A percentile compares a stretch with the other conserved stretches of the same genome.
These are phyloP conservation scores for Acacia crassicarpa DNA, from an alignment of 306 rosid genomes.

Conservation along the genomic window DNA sequence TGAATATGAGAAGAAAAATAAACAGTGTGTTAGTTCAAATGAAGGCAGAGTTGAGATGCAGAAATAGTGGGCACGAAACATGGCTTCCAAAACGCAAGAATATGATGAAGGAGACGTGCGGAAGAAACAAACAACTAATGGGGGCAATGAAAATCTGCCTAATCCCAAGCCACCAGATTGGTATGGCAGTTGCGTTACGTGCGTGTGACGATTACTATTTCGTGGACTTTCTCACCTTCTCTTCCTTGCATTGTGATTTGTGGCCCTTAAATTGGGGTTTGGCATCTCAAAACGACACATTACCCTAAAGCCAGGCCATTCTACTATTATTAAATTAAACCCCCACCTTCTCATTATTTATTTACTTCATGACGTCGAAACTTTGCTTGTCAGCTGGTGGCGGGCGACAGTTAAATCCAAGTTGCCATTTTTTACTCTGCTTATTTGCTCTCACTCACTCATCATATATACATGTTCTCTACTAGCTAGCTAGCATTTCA, in stretches of 20 bases:
- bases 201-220: not conserved
- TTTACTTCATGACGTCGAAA: slow-evolving; percentile 34
- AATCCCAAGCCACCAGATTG: not conserved
- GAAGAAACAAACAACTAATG: slow-evolving; percentile 19
- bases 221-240: not conserved
- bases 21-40: not conserved
- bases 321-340: too few species aligned
- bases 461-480: too few species aligned
- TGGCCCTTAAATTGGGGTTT: slow-evolving; percentile 41
- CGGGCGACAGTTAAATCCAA: not conserved
- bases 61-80: slow-evolving; percentile 19
- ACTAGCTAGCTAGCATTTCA: not conserved
- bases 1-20: not conserved
- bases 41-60: not conserved
- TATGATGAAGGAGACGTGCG: slow-evolving; percentile 6
- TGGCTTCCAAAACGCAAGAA: not conserved
- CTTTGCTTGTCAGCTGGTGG: slow-evolving; percentile 56
- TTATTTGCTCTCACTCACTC: not conserved
- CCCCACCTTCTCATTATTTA: not conserved
- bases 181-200: slow-evolving; percentile 40
- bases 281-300: slow-evolving; percentile 59
- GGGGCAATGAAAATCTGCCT: slow-evolving; percentile 11
- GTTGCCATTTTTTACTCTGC: not conserved
- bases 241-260: not conserved
- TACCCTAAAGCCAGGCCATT: slow-evolving; percentile 34